These are phyloP conservation scores for Centaurea solstitialis DNA, from an alignment of 129 eudicot species.

Conservation along the genomic window DNA sequence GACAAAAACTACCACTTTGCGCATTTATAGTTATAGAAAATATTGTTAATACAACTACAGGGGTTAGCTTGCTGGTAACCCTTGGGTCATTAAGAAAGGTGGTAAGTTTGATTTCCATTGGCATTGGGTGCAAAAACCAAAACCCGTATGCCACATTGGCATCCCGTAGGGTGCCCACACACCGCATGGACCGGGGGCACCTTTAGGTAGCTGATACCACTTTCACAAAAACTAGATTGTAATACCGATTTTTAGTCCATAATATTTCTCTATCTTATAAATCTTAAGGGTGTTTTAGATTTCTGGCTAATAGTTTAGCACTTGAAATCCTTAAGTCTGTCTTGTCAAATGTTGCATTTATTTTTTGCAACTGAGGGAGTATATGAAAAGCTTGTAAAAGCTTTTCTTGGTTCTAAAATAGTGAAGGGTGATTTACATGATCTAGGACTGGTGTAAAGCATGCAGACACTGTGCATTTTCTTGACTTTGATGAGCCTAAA, in stretches of 20 bases:
- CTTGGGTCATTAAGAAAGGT: not conserved
- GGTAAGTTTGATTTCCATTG: too few relatives aligned
- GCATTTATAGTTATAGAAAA: not conserved
- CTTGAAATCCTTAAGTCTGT: not conserved
- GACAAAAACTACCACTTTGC: not conserved
- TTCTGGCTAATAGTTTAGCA: not conserved
- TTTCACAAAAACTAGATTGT: not conserved
- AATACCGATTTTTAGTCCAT: not conserved
- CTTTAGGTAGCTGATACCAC: not conserved
- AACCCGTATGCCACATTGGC: not conserved
- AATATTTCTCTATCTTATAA: not conserved
- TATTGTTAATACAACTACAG: not conserved
- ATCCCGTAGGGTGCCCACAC: not conserved
- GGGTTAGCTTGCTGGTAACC: not conserved
- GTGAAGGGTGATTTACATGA: conserved; percentile 71
- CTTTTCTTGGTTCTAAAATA: conserved; percentile 31
- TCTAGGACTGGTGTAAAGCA: conserved; percentile 97
- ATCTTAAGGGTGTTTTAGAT: not conserved
- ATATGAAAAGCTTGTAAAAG: conserved; percentile 6
- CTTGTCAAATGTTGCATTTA: conserved; percentile 17
- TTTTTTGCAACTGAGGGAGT: not conserved
- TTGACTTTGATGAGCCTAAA: conserved; percentile 90
- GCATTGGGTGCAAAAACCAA: not conserved
- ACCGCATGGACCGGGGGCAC: not conserved
- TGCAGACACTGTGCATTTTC: conserved; percentile 96